These are phyloP conservation scores for Castanea crenata DNA, from an alignment of 306 rosid genomes.

Conservation along the genomic window DNA sequence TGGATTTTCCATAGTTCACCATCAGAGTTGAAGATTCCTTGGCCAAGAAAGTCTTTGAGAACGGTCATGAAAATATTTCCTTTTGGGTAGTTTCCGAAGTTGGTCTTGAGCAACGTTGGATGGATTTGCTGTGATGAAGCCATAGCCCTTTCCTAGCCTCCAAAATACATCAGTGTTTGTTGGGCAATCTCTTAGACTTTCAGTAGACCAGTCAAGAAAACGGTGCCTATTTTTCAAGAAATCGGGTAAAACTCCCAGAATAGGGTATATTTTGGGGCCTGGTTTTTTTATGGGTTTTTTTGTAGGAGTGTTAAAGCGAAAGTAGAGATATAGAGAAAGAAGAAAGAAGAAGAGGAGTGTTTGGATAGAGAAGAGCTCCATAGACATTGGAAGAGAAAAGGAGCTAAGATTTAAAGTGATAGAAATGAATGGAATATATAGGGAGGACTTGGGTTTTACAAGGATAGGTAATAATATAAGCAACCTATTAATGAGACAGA, in stretches of 20 bases:
- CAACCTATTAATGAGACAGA: no score
- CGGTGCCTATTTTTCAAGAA: constrained; percentile 58
- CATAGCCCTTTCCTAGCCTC: constrained; percentile 34
- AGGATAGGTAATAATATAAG: no score
- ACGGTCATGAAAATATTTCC: no score
- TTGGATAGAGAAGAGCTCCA: constrained; percentile 19
- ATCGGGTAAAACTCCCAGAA: constrained; percentile 44
- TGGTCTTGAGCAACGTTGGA: constrained; percentile 28
- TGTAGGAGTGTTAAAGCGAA: background rate
- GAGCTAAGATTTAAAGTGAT: no score
- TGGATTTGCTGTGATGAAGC: constrained; percentile 61
- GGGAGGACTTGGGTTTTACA: no score
- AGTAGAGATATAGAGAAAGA: constrained; percentile 20
- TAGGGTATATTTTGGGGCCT: constrained; percentile 53
- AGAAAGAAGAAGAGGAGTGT: constrained; percentile 12
- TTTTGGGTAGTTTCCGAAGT: no score
- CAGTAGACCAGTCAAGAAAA: constrained; percentile 57
- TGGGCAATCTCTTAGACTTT: constrained; percentile 38
- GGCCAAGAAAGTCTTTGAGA: no score
- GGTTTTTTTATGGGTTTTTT: background rate
- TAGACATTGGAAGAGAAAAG: background rate
- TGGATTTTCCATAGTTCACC: no score
- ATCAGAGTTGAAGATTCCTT: no score
- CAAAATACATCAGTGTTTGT: constrained; percentile 42
- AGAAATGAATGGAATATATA: no score